Evolutionary conservation across 257 asterid species (phyloP).

Genomic region (Solanum clarkiae): DNA sequence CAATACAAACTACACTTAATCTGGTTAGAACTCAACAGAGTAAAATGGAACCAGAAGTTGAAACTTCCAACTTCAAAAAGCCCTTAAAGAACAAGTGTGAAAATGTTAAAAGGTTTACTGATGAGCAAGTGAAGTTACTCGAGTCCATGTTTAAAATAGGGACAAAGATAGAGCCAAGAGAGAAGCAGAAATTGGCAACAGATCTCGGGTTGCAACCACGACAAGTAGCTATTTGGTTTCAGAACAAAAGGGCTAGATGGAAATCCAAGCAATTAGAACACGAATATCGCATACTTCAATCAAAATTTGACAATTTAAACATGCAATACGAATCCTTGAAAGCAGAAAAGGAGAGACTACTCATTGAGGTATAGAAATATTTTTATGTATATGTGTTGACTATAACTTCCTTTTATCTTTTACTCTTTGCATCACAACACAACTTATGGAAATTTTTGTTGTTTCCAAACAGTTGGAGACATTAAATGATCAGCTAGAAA

Average conservation of each 20-base stretch:
- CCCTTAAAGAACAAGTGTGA: slow-evolving; percentile 10
- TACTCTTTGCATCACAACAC: background rate
- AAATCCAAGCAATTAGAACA: slow-evolving; percentile 49
- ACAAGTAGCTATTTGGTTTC: slow-evolving; percentile 69
- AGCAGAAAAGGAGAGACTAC: slow-evolving; percentile 31
- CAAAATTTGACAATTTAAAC: slow-evolving; percentile 22
- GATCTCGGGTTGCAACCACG: slow-evolving; percentile 57
- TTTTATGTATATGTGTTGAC: too few relatives aligned
- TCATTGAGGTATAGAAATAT: slow-evolving; percentile 20
- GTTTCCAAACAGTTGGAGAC: slow-evolving; percentile 28
- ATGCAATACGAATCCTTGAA: slow-evolving; percentile 23
- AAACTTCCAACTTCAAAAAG: background rate
- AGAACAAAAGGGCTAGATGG: slow-evolving; percentile 65
- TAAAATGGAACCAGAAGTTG: slow-evolving; percentile 32
- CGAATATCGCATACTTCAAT: slow-evolving; percentile 17
- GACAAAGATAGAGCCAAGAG: slow-evolving; percentile 36
- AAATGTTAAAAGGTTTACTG: slow-evolving; percentile 32
- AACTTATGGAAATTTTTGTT: background rate
- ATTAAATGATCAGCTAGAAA: slow-evolving; percentile 12
- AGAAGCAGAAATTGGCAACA: slow-evolving; percentile 38
- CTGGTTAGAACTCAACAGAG: background rate
- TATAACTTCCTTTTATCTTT: background rate
- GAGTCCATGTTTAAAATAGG: slow-evolving; percentile 44
- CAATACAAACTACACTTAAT: background rate
- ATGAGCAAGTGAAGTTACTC: slow-evolving; percentile 38